These are phyloP conservation scores for Leishmania tropica DNA, from an alignment of 208 protist genomes.

Conservation along the genomic window DNA sequence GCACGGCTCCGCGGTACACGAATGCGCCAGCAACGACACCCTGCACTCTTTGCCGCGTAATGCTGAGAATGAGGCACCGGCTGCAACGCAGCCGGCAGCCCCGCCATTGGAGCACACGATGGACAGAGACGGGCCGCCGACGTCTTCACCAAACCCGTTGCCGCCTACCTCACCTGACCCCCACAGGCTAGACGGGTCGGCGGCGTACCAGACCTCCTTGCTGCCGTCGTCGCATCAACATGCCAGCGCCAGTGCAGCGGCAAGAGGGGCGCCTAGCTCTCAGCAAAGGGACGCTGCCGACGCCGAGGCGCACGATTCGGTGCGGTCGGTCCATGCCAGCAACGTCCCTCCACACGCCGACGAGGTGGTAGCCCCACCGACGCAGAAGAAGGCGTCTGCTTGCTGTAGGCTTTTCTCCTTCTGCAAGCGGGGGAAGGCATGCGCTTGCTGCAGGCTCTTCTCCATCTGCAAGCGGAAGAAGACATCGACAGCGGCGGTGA, in stretches of 20 bases:
- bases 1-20: not conserved
- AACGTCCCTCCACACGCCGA: not conserved
- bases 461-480: not conserved
- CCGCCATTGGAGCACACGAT: not conserved
- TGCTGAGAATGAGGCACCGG: not conserved
- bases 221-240: constrained; percentile 3
- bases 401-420: constrained; percentile 9
- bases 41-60: not conserved
- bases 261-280: not conserved
- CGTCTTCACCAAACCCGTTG: not conserved
- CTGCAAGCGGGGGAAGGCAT: not conserved
- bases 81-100: not conserved
- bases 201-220: not conserved
- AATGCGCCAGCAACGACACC: not conserved
- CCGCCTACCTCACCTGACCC: constrained; percentile 6
- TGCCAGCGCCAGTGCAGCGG: not conserved
- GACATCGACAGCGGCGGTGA: not conserved
- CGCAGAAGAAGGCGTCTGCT: constrained; percentile 4
- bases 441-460: not conserved
- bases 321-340: not conserved
- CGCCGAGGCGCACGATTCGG: not conserved
- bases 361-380: not conserved
- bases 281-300: not conserved
- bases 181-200: not conserved
- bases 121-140: not conserved